phyloP scores from a whole-genome alignment of 805 yeast genomes.

The Nakazawaea laoshanensis region DNA sequence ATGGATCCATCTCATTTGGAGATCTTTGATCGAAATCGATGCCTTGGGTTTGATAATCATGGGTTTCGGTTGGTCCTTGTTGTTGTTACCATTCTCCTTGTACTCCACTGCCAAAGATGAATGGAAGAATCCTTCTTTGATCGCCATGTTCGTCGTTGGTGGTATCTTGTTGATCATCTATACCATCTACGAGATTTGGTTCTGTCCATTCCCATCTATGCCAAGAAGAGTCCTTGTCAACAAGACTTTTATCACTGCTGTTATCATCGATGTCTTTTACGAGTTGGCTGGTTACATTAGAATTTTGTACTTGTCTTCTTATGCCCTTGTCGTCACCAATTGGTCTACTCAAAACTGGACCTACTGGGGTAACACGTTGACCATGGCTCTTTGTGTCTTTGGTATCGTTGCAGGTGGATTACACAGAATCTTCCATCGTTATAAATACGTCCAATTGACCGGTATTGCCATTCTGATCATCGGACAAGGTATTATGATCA shows the following conservation, averaged over 20 bases:
- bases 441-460: conserved; percentile 24
- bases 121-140: conserved; percentile 29
- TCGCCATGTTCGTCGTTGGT: conserved; percentile 33
- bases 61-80: conserved; percentile 29
- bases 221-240: conserved; percentile 26
- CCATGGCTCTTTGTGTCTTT: conserved; percentile 27
- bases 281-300: conserved; percentile 21
- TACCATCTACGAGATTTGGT: conserved; percentile 21
- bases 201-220: conserved; percentile 27
- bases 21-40: conserved; percentile 26
- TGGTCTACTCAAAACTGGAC: conserved; percentile 26
- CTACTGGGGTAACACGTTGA: conserved; percentile 27
- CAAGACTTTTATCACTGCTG: conserved; percentile 27
- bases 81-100: conserved; percentile 30
- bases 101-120: conserved; percentile 21
- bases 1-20: conserved; percentile 10
- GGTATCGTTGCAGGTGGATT: conserved; percentile 27
- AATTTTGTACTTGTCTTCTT: conserved; percentile 25
- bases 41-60: conserved; percentile 27
- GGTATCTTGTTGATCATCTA: conserved; percentile 23
- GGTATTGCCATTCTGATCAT: conserved; percentile 26
- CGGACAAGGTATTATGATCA: conserved; percentile 21
- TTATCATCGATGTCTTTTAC: conserved; percentile 24
- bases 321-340: conserved; percentile 22
- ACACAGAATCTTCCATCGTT: conserved; percentile 26